These are phyloP conservation scores for Oryza meridionalis DNA, from an alignment of 176 grass and related monocot species.

Conservation along the genomic window DNA sequence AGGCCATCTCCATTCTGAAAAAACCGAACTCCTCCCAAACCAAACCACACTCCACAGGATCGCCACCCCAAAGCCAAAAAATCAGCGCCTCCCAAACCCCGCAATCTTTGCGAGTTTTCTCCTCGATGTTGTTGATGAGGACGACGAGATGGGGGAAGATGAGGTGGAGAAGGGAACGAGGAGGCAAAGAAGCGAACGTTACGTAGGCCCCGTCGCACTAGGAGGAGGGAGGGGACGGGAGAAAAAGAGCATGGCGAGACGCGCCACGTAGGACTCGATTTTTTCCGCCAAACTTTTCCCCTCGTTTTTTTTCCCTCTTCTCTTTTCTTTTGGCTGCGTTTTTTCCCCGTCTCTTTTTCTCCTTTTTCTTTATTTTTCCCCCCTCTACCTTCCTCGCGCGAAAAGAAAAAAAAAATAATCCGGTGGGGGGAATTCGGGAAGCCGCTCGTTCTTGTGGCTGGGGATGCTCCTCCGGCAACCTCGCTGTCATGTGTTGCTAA, in stretches of 20 bases:
- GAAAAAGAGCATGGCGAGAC: slow-evolving; percentile 52
- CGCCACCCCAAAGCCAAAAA: neutral
- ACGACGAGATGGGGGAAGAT: neutral
- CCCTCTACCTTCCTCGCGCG: neutral
- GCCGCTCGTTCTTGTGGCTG: slow-evolving; percentile 76
- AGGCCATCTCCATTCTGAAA: slow-evolving; percentile 17
- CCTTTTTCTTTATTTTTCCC: neutral
- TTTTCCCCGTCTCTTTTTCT: neutral
- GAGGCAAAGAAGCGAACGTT: slow-evolving; percentile 14
- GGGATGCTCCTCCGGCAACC: slow-evolving; percentile 42
- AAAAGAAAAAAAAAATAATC: slow-evolving; percentile 13
- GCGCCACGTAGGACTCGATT: slow-evolving; percentile 77
- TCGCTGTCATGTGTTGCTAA: slow-evolving; percentile 36
- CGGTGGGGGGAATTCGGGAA: slow-evolving; percentile 40
- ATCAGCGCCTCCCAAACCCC: neutral
- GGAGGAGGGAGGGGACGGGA: slow-evolving; percentile 27
- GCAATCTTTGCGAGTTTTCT: neutral
- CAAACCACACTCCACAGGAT: neutral
- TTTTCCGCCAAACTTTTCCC: slow-evolving; percentile 34
- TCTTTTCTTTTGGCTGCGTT: slow-evolving; percentile 18
- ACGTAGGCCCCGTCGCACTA: slow-evolving; percentile 35
- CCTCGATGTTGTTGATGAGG: neutral
- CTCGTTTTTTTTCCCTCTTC: neutral
- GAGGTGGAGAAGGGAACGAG: neutral
- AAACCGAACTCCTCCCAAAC: neutral